Conservation (phyloP, 306 rosid species). For the Styphnolobium japonicum region DNA sequence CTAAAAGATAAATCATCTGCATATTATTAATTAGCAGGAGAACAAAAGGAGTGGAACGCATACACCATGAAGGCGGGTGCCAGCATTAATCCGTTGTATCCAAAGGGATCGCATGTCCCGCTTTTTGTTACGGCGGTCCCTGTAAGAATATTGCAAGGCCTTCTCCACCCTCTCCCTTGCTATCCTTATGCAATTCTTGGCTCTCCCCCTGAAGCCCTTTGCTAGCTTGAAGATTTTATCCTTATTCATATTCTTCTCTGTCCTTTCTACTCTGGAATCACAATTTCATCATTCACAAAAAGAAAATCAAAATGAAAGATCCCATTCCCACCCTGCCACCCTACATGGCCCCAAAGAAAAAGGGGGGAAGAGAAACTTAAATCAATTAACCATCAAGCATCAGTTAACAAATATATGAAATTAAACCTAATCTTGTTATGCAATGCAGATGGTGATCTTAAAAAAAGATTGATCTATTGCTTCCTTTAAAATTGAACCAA, state of each 20-base stretch:
- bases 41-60: slow-evolving; percentile 17
- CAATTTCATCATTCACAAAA: background rate
- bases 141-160: slow-evolving; percentile 94
- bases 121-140: slow-evolving; percentile 96
- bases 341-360: background rate
- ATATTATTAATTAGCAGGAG: background rate
- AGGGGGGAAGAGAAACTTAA: background rate
- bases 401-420: too few relatives aligned
- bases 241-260: slow-evolving; percentile 61
- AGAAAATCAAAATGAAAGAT: background rate
- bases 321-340: background rate
- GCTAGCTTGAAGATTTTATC: slow-evolving; percentile 83
- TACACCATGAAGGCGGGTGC: slow-evolving; percentile 90
- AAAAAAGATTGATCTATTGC: too few relatives aligned
- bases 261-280: slow-evolving; percentile 6
- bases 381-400: background rate
- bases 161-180: slow-evolving; percentile 98
- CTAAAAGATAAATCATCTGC: background rate
- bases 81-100: slow-evolving; percentile 94
- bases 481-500: background rate
- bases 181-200: slow-evolving; percentile 93
- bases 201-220: slow-evolving; percentile 97
- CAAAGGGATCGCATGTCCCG: slow-evolving; percentile 96
- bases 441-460: too few relatives aligned
- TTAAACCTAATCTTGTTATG: background rate